Evolutionary conservation across 2,329 filamentous ascomycete genomes (phyloP).

Genomic region (Fusarium tanahbumbuense): DNA sequence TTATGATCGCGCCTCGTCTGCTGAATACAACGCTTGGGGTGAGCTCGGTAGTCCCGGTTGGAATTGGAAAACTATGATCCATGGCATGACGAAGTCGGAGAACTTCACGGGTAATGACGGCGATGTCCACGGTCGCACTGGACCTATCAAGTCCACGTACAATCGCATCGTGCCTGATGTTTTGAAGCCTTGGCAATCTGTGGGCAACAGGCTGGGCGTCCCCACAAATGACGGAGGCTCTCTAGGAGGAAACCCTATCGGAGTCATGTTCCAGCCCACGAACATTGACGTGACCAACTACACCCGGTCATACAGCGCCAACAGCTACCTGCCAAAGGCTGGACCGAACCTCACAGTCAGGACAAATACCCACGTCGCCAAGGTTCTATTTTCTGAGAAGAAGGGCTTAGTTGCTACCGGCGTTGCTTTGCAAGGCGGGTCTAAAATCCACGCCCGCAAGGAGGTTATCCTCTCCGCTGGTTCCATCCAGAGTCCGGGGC

Average conservation of each 20-base stretch:
- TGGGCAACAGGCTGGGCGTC: slow-evolving; percentile 43
- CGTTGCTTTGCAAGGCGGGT: neutral
- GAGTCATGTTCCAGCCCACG: slow-evolving; percentile 59
- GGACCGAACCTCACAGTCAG: slow-evolving; percentile 52
- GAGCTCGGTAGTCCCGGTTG: slow-evolving; percentile 53
- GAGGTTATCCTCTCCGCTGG: slow-evolving; percentile 12
- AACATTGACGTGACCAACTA: slow-evolving; percentile 57
- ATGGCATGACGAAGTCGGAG: slow-evolving; percentile 46
- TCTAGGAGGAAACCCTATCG: slow-evolving; percentile 58
- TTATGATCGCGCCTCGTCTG: slow-evolving; percentile 52
- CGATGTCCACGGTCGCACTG: slow-evolving; percentile 29
- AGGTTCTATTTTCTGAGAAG: neutral
- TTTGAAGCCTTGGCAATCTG: slow-evolving; percentile 55
- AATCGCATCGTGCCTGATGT: slow-evolving; percentile 58
- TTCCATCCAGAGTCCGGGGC: slow-evolving; percentile 2
- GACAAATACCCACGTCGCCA: neutral
- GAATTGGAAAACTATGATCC: slow-evolving; percentile 53
- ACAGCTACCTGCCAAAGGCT: slow-evolving; percentile 56
- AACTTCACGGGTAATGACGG: slow-evolving; percentile 36
- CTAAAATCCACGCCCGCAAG: neutral
- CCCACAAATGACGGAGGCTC: slow-evolving; percentile 52
- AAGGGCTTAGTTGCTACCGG: neutral
- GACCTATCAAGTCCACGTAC: slow-evolving; percentile 44
- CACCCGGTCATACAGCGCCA: slow-evolving; percentile 59
- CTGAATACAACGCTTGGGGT: slow-evolving; percentile 54